Evolutionary conservation across 1,284 basidiomycete species (phyloP), one percentile per base, ranked within the genome.

Genomic region (Ustilago sp.): DNA sequence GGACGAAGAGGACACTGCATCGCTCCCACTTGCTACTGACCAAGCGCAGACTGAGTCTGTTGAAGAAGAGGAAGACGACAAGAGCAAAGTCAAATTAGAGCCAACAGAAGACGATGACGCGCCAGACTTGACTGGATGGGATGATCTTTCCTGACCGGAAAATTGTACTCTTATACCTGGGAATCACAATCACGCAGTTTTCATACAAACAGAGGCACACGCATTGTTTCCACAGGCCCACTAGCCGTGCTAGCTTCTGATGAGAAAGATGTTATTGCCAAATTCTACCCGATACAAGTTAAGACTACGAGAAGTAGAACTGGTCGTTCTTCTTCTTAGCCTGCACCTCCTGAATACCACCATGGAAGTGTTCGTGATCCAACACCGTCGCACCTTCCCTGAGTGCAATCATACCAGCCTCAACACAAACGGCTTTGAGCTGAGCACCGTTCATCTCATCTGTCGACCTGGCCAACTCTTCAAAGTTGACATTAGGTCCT

Each of bases 381-480:
- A 86, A 66, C 53, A 81, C 77, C n/a, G 91, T 91, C 17, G 95
- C 94, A 52, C 95, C 95, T 86, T 98, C 95, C 77, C 96, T 89
- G 53, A 99, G 88, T 19, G 96, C 93, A 83, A 98, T 96, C 97
- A 99, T 99, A 73, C 97, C 96, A 32, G 96, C 96, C 88, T 13
- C 98, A 92, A 88, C 95, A 95, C 23, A 98, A 92, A 38, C 84
- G 17, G 84, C 85, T 62, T 86, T 86, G 9, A 86, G 66, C 73
- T 91, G 90, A 3, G 90, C 90, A 28, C 90, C 91, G 84, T 92
- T 93, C 88, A 93, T 92, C 85, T 93, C 92, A 85, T 93, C 92
- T 17, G 92, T 92, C 66, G 89, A 90, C 70, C 91, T 87, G 12
- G 92, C 91, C 52, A 93, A 87, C 84, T 93, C 92, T 76, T 92